Percentiles rank a stretch among this genome's conserved stretches.
These are phyloP conservation scores for Rhamnella rubrinervis DNA, from an alignment of 331 rosid species.

Conservation along the genomic window DNA sequence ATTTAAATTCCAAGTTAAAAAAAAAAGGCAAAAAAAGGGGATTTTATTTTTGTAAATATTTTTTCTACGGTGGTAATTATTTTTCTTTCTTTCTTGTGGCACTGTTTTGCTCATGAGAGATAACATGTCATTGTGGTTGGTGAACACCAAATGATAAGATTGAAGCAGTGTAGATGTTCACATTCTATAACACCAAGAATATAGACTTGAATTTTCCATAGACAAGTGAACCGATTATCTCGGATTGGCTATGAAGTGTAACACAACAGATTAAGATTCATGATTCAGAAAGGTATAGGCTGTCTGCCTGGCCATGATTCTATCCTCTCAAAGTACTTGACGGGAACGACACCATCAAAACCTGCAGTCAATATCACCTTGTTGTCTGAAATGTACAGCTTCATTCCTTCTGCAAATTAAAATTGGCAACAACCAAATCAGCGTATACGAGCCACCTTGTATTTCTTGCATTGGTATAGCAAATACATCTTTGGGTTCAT, in stretches of 20 bases:
- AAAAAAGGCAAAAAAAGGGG: too few relatives aligned
- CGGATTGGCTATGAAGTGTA: neutral
- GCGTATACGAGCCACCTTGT: neutral
- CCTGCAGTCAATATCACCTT: slow-evolving; percentile 87
- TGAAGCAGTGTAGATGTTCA: too few relatives aligned
- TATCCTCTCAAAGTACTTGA: slow-evolving; percentile 68
- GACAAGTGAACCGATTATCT: neutral
- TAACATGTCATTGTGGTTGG: too few relatives aligned
- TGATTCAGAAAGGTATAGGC: slow-evolving; percentile 41
- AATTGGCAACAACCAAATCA: neutral
- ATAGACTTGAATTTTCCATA: neutral
- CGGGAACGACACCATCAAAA: slow-evolving; percentile 73
- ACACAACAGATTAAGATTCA: neutral
- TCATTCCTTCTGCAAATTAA: slow-evolving; percentile 70
- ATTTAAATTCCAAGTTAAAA: too few relatives aligned
- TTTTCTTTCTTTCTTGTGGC: too few relatives aligned
- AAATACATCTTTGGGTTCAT: neutral
- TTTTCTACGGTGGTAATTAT: too few relatives aligned
- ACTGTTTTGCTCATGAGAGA: too few relatives aligned
- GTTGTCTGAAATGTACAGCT: slow-evolving; percentile 84
- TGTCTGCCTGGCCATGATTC: slow-evolving; percentile 78
- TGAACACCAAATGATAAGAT: too few relatives aligned
- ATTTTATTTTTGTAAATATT: too few relatives aligned
- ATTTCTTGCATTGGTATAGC: neutral
- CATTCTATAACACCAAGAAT: too few relatives aligned